Conservation (phyloP, 768 basidiomycete genomes). For the Clavaria fumosa region DNA sequence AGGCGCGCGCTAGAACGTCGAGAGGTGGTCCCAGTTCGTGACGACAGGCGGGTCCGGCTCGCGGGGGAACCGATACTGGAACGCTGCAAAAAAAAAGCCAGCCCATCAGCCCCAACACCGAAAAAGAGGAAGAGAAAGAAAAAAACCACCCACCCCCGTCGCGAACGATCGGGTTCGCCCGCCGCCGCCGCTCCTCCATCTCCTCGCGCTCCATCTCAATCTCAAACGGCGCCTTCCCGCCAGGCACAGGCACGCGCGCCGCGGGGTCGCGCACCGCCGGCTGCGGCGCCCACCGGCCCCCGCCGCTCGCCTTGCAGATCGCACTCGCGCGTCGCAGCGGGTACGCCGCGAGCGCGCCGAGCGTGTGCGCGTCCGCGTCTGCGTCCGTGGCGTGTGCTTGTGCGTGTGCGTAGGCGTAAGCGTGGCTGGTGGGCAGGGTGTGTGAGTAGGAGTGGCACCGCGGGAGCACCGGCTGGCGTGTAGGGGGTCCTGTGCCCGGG, state of each 20-base stretch:
- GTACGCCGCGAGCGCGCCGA: constrained; percentile 63
- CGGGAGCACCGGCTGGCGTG: constrained; percentile 19
- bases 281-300: constrained; percentile 69
- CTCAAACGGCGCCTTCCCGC: constrained; percentile 52
- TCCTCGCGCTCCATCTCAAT: constrained; percentile 57
- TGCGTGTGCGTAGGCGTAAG: too few relatives aligned
- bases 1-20: constrained; percentile 3
- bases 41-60: background rate
- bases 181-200: constrained; percentile 30
- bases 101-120: background rate
- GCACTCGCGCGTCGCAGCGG: constrained; percentile 50
- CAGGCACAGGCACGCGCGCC: constrained; percentile 45
- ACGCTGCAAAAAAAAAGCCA: constrained; percentile 1
- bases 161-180: constrained; percentile 46
- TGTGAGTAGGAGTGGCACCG: too few relatives aligned
- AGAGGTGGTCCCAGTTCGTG: background rate
- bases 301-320: constrained; percentile 66
- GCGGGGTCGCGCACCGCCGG: constrained; percentile 29
- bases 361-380: too few relatives aligned
- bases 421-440: too few relatives aligned
- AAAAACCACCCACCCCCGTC: constrained; percentile 26
- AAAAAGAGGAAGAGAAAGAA: too few relatives aligned
- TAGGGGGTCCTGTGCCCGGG: constrained; percentile 1
- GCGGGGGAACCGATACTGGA: constrained; percentile 3
- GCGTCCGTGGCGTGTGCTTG: too few relatives aligned